These are phyloP conservation scores for Phaeosphaeriaceae sp. DNA, from an alignment of 2,329 filamentous ascomycete species.

Conservation along the genomic window DNA sequence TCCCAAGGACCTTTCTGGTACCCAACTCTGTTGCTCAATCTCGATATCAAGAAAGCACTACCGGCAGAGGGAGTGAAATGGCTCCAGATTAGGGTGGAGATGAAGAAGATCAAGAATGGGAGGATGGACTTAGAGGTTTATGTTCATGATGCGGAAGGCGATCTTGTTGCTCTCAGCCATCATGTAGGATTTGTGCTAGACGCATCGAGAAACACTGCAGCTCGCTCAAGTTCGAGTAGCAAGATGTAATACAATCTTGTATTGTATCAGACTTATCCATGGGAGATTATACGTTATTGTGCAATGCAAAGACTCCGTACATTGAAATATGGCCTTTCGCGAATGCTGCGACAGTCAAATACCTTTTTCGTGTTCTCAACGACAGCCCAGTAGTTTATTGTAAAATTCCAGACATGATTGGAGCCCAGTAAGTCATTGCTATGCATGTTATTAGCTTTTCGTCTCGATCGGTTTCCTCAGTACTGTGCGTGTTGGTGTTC, in stretches of 20 bases:
- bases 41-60: slow-evolving; percentile 78
- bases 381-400: too few relatives aligned
- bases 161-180: slow-evolving; percentile 71
- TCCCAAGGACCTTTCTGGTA: slow-evolving; percentile 67
- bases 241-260: slow-evolving; percentile 38
- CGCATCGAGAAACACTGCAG: slow-evolving; percentile 68
- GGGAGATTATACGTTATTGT: background rate
- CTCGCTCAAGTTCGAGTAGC: slow-evolving; percentile 50
- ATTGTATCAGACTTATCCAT: background rate
- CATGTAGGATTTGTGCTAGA: slow-evolving; percentile 71
- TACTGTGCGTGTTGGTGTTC: too few relatives aligned
- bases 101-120: slow-evolving; percentile 74
- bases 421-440: too few relatives aligned
- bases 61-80: slow-evolving; percentile 74
- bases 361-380: too few relatives aligned
- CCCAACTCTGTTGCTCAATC: slow-evolving; percentile 75
- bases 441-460: too few relatives aligned
- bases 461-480: too few relatives aligned
- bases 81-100: slow-evolving; percentile 70
- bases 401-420: too few relatives aligned
- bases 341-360: too few relatives aligned
- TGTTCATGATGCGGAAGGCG: slow-evolving; percentile 68
- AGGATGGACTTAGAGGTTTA: slow-evolving; percentile 77
- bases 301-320: background rate
- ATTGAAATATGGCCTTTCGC: too few relatives aligned